These are phyloP conservation scores for Globomyces sp. DNA, from an alignment of 371 early-diverging fungal genomes.

Conservation along the genomic window DNA sequence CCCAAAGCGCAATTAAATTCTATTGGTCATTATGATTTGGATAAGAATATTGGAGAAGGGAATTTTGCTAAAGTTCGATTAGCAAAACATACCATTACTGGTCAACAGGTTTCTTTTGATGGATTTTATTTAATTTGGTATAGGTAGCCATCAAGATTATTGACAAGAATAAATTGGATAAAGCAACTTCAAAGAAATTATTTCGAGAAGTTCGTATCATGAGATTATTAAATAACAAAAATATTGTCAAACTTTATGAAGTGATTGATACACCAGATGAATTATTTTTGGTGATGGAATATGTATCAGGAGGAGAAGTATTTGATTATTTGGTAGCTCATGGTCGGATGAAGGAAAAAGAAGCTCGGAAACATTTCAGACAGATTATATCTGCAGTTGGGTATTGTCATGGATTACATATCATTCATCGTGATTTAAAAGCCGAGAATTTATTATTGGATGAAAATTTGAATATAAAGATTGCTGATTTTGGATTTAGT, in stretches of 20 bases:
- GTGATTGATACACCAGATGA: constrained; percentile 64
- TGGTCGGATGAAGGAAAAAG: constrained; percentile 62
- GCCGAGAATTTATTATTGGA: constrained; percentile 55
- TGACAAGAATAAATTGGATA: constrained; percentile 54
- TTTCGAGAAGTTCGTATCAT: constrained; percentile 70
- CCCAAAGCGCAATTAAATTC: constrained; percentile 35
- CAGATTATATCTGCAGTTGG: constrained; percentile 62
- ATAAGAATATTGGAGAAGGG: constrained; percentile 98
- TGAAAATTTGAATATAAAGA: constrained; percentile 55
- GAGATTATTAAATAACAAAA: constrained; percentile 59
- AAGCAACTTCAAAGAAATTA: constrained; percentile 50
- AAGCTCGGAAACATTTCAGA: constrained; percentile 61
- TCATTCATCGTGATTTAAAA: constrained; percentile 70
- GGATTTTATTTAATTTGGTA: background rate
- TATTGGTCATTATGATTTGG: constrained; percentile 91
- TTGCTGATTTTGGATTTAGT: constrained; percentile 73
- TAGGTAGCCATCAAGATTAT: constrained; percentile 61
- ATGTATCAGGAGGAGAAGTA: constrained; percentile 56
- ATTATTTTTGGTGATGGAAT: constrained; percentile 57
- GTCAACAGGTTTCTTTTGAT: constrained; percentile 74
- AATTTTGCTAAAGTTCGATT: constrained; percentile 98
- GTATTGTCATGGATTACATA: constrained; percentile 61
- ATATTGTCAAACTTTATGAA: constrained; percentile 66
- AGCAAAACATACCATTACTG: constrained; percentile 84
- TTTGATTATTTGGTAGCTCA: constrained; percentile 62